phyloP scores from a whole-genome alignment of 441 rosid species.

The Arabidopsis hybrid region DNA sequence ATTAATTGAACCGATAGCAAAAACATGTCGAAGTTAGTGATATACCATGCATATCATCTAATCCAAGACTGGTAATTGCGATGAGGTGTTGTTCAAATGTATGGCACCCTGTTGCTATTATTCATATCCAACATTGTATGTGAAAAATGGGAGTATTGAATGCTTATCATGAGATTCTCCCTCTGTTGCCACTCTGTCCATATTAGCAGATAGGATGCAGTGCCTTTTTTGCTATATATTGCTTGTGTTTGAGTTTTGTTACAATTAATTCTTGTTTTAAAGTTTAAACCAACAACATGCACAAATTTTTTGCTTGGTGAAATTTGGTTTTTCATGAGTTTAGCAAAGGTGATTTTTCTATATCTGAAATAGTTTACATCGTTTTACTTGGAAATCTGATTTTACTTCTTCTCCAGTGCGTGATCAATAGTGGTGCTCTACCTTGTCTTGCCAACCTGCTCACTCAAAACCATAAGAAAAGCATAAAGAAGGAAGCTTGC shows the following conservation, averaged over 20 bases:
- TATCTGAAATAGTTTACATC: neutral
- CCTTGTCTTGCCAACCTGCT: slow-evolving; percentile 75
- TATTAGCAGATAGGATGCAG: slow-evolving; percentile 3
- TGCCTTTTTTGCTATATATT: slow-evolving; percentile 1
- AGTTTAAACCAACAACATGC: too few species aligned
- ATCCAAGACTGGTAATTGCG: neutral
- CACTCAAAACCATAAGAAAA: slow-evolving; percentile 74
- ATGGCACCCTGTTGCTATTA: neutral
- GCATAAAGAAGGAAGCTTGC: slow-evolving; percentile 93
- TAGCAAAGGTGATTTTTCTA: neutral
- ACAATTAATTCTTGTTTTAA: slow-evolving; percentile 4
- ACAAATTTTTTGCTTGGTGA: neutral
- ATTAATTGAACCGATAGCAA: neutral
- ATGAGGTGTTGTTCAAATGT: neutral
- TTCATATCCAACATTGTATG: neutral
- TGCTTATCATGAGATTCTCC: slow-evolving; percentile 14
- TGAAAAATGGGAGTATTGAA: neutral
- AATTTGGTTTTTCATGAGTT: neutral
- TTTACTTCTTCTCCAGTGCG: slow-evolving; percentile 53
- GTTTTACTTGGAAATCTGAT: slow-evolving; percentile 10
- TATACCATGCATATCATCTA: slow-evolving; percentile 15
- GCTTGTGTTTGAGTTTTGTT: neutral
- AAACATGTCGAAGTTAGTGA: slow-evolving; percentile 7
- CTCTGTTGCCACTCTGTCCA: slow-evolving; percentile 1
- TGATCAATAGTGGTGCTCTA: slow-evolving; percentile 74